A percentile compares a stretch with the other conserved stretches of the same genome.
These are phyloP conservation scores for Xylariaceae sp. DNA, from an alignment of 2,329 filamentous ascomycete species.

Conservation along the genomic window DNA sequence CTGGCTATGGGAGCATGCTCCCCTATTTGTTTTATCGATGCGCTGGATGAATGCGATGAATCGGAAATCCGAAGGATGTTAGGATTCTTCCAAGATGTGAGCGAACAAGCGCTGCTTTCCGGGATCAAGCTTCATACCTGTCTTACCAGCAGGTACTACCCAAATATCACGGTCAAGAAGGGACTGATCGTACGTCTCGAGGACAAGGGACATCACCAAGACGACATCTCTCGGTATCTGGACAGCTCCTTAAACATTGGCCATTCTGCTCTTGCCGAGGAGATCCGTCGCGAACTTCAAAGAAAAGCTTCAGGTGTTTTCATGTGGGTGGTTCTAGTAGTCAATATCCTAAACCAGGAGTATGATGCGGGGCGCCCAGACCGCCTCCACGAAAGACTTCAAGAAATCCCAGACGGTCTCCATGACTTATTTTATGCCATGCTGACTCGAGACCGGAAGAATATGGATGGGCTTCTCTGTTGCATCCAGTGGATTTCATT, in stretches of 20 bases:
- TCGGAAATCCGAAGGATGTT: not conserved
- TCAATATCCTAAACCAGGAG: slow-evolving; percentile 30
- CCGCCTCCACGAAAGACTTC: too few species aligned
- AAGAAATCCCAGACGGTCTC: too few species aligned
- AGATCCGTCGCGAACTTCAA: too few species aligned
- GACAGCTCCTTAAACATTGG: not conserved
- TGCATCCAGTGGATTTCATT: not conserved
- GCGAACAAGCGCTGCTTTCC: not conserved
- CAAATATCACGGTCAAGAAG: not conserved
- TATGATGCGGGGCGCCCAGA: slow-evolving; percentile 16
- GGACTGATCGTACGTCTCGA: not conserved
- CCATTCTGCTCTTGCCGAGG: not conserved
- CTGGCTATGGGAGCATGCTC: too few species aligned
- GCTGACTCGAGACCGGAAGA: too few species aligned
- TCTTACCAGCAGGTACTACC: slow-evolving; percentile 10
- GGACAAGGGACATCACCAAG: not conserved
- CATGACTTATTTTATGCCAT: too few species aligned
- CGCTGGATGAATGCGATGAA: slow-evolving; percentile 9
- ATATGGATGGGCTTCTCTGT: not conserved
- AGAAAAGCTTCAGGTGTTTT: slow-evolving; percentile 48
- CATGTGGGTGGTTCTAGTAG: slow-evolving; percentile 47
- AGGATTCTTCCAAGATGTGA: slow-evolving; percentile 1
- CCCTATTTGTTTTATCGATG: too few species aligned
- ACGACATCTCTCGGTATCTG: not conserved
- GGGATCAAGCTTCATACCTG: not conserved